Conservation (phyloP, 1,284 basidiomycete genomes). For the Amylostereum areolatum region DNA sequence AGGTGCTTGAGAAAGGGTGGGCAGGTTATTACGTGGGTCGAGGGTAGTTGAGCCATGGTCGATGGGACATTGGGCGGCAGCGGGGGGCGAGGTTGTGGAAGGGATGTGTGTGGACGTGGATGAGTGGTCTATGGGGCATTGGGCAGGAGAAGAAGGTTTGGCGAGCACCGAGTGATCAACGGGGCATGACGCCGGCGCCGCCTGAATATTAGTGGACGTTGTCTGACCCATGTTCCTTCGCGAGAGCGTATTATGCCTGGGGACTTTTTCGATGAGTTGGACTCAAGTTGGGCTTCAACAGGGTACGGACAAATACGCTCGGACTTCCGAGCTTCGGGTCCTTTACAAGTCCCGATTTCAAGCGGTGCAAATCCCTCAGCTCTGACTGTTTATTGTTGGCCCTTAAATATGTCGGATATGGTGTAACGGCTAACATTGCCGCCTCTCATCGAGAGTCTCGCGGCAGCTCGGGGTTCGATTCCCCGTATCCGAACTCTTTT, state of each 20-base stretch:
- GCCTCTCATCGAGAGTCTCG: conserved; percentile 31
- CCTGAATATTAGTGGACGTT: background rate
- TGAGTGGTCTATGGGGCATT: conserved; percentile 9
- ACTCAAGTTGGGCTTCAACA: too few species aligned
- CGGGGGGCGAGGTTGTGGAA: conserved; percentile 15
- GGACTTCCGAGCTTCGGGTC: too few species aligned
- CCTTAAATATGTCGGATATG: conserved; percentile 33
- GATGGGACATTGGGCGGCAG: conserved; percentile 33
- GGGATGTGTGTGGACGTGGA: background rate
- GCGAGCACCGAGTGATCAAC: conserved; percentile 5
- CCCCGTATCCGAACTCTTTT: conserved; percentile 53
- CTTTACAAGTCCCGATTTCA: too few species aligned
- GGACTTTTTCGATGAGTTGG: too few species aligned
- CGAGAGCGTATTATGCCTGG: too few species aligned
- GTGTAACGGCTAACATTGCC: conserved; percentile 34
- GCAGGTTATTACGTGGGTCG: conserved; percentile 91
- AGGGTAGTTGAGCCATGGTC: conserved; percentile 33
- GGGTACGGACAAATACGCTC: too few species aligned
- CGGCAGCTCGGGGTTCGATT: conserved; percentile 77
- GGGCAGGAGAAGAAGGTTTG: conserved; percentile 6
- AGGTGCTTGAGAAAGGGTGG: conserved; percentile 67
- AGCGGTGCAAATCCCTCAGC: too few species aligned
- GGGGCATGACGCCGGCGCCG: conserved; percentile 5
- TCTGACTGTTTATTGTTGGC: too few species aligned
- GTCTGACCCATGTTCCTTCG: conserved; percentile 1